A percentile compares a stretch with the other conserved stretches of the same genome.
phyloP scores from a whole-genome alignment of 2,329 filamentous ascomycete species.

The Conoideocrella luteorostrata region DNA sequence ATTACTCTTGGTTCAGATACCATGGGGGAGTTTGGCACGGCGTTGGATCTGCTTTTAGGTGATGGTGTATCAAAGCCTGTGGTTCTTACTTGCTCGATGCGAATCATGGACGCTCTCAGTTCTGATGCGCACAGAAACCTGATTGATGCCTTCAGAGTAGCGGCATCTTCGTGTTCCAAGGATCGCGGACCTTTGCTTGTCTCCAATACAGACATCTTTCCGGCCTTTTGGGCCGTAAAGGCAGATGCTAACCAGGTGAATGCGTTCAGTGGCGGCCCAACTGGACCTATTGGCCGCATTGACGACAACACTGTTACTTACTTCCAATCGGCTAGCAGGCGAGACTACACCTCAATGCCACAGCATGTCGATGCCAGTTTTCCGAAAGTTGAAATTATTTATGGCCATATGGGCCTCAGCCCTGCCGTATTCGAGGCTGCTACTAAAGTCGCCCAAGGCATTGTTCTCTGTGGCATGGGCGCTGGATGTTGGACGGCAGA shows the following conservation, averaged over 20 bases:
- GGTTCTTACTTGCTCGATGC: constrained; percentile 56
- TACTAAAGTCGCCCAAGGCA: no score
- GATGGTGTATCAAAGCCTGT: constrained; percentile 42
- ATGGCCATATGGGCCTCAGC: constrained; percentile 45
- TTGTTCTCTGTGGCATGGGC: constrained; percentile 50
- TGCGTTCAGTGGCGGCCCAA: constrained; percentile 53
- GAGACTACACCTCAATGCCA: no score
- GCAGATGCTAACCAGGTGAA: constrained; percentile 57
- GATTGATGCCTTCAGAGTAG: constrained; percentile 52
- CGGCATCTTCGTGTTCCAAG: constrained; percentile 35
- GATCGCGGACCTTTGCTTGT: constrained; percentile 53
- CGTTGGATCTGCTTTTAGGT: neutral
- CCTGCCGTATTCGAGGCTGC: no score
- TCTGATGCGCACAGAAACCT: constrained; percentile 60
- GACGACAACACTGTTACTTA: constrained; percentile 53
- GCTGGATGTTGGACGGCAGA: constrained; percentile 41
- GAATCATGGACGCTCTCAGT: constrained; percentile 54
- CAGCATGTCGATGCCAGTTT: no score
- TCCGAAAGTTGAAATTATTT: constrained; percentile 51
- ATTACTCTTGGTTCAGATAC: constrained; percentile 62
- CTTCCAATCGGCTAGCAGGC: constrained; percentile 47
- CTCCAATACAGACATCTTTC: constrained; percentile 54
- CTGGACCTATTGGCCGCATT: constrained; percentile 51
- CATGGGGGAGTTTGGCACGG: constrained; percentile 46
- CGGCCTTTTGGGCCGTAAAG: constrained; percentile 53